phyloP scores from a whole-genome alignment of 805 yeast species.

The Yarrowia phangngaensis region DNA sequence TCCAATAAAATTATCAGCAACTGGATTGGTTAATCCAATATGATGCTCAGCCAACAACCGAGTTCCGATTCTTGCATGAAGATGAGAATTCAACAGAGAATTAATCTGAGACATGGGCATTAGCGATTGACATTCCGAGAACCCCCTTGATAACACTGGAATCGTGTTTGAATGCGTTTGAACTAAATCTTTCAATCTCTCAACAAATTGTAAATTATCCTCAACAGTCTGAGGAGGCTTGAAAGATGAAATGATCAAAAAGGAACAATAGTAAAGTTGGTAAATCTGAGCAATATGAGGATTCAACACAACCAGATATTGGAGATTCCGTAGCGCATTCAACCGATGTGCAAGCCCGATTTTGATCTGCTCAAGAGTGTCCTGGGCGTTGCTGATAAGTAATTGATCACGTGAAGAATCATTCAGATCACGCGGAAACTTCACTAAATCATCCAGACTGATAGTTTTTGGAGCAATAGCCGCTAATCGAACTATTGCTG shows the following conservation, averaged over 20 bases:
- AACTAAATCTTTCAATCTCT: constrained; percentile 55
- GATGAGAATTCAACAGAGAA: constrained; percentile 65
- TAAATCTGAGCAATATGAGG: constrained; percentile 81
- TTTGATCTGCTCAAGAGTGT: constrained; percentile 33
- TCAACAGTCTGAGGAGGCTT: constrained; percentile 47
- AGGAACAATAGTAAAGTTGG: constrained; percentile 65
- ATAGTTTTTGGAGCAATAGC: constrained; percentile 10
- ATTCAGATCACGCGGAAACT: constrained; percentile 24
- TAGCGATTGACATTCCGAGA: constrained; percentile 57
- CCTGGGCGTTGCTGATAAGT: constrained; percentile 38
- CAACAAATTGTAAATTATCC: constrained; percentile 54
- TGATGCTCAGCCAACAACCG: constrained; percentile 84
- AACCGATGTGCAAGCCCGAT: constrained; percentile 60
- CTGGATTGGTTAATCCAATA: constrained; percentile 53
- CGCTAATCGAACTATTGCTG: constrained; percentile 10
- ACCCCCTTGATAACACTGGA: constrained; percentile 76
- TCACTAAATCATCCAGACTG: constrained; percentile 12
- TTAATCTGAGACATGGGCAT: constrained; percentile 50
- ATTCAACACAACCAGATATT: constrained; percentile 79
- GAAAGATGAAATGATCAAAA: constrained; percentile 49
- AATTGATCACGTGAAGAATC: constrained; percentile 20
- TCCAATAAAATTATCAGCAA: constrained; percentile 52
- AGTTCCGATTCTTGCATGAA: constrained; percentile 81
- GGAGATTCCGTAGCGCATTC: constrained; percentile 64
- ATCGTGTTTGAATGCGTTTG: constrained; percentile 81